Evolutionary conservation across 148 eudicot species (phyloP), one percentile per base, ranked within the genome.

Genomic region (Euryodendron excelsum): DNA sequence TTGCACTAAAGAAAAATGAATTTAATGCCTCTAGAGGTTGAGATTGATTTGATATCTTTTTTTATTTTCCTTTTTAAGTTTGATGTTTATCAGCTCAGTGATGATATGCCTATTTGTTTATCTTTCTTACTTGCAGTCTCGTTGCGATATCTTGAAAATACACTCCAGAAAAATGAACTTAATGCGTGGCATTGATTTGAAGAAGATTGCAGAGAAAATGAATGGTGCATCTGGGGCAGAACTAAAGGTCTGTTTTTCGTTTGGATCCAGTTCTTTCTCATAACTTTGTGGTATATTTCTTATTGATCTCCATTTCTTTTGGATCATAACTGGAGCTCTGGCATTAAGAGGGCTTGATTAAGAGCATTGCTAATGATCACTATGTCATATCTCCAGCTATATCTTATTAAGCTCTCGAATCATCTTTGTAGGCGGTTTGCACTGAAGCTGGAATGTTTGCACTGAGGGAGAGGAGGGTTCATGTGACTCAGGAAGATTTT

Each of bases 181-280:
- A 67, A 87, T 86, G 91, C 86, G 93, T 21, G 93, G 91, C 18
- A 90, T 90, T 72, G 91, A 86, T 83, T 64, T 89, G 77, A 85
- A 85, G 84, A 88, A 90, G 87, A 88, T 88, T 61, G 93, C 90
- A 21, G 93, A 76, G 60, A 90, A 90, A 77, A 90, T 88, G 90
- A 85, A 85, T 65, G 93, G 91, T 53, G 94, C 91, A 36, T 90
- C 94, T 56, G 94, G 94, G 77, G 94, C 94, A 31, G 94, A 90
- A 78, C 87, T 90, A 1, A 90, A 90, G 94, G 91, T 90, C 14
- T 30, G 85, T 79, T 68, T 44, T 48, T 27, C 65, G 56, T 50
- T 65, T 48, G 20, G 18, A 18, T 10, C 77, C 50, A 0, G 18
- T n/a, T 20, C 15, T 4, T 60, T 60, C 52, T 39, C 12, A 13